These are phyloP conservation scores for Nigrospora oryzae DNA, from an alignment of 2,329 filamentous ascomycete genomes.

Conservation along the genomic window DNA sequence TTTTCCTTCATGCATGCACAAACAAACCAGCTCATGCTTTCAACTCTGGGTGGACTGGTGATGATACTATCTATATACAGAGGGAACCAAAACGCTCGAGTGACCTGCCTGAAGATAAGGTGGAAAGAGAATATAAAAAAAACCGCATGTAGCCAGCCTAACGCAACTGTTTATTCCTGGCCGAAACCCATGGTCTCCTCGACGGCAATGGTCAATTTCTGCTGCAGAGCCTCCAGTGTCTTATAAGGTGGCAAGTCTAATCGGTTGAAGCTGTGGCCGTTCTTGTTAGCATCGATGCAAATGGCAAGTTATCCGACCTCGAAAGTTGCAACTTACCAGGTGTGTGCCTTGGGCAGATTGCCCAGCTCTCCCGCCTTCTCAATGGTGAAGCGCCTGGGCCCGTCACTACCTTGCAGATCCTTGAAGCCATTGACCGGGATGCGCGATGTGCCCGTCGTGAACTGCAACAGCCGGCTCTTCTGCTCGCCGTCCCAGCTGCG, in stretches of 20 bases:
- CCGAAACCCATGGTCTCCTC: conserved; percentile 99
- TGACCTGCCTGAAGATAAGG: background rate
- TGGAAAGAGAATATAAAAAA: background rate
- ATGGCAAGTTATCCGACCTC: background rate
- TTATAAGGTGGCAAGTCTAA: conserved; percentile 94
- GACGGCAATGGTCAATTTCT: conserved; percentile 91
- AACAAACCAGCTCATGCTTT: too few relatives aligned
- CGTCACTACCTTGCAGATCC: conserved; percentile 94
- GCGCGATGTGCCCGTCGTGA: conserved; percentile 93
- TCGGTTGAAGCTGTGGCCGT: conserved; percentile 73
- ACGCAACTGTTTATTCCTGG: conserved; percentile 61
- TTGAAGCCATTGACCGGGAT: conserved; percentile 99
- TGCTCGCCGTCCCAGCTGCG: conserved; percentile 97
- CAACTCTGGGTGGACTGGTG: background rate
- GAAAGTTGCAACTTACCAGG: conserved; percentile 60
- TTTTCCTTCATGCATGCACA: too few relatives aligned
- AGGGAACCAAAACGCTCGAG: background rate
- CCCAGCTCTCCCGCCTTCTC: conserved; percentile 90
- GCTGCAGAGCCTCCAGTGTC: conserved; percentile 71
- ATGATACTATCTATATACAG: conserved; percentile 3
- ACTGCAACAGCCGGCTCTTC: conserved; percentile 91
- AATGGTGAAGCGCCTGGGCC: conserved; percentile 91
- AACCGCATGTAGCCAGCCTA: background rate
- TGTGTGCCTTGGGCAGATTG: conserved; percentile 94
- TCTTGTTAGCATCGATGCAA: conserved; percentile 9